Evolutionary conservation across 768 basidiomycete species (phyloP).

Genomic region (Podaxis sp.): DNA sequence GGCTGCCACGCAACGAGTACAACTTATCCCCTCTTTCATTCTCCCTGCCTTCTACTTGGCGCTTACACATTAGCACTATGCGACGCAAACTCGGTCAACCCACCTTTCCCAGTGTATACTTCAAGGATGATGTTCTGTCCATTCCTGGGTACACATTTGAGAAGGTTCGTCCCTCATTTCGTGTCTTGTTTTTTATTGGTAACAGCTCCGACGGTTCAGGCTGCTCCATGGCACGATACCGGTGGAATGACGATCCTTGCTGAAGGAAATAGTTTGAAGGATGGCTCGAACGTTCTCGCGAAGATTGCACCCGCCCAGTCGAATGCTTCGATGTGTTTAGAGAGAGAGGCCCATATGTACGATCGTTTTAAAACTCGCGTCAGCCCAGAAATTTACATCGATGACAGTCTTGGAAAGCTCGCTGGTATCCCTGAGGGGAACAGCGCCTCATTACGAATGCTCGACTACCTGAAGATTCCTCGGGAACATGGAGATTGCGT

Average conservation of each 20-base stretch:
- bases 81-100: constrained; percentile 53
- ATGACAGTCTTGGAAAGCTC: constrained; percentile 46
- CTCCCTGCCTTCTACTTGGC: not conserved
- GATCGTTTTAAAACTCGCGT: constrained; percentile 16
- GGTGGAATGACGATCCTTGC: constrained; percentile 67
- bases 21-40: not conserved
- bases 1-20: not conserved
- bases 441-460: constrained; percentile 49
- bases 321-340: constrained; percentile 67
- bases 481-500: constrained; percentile 61
- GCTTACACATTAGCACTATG: constrained; percentile 27
- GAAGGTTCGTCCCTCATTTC: constrained; percentile 36
- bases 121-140: constrained; percentile 52
- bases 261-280: constrained; percentile 67
- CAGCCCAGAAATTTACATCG: not conserved
- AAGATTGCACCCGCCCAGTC: constrained; percentile 73
- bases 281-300: constrained; percentile 62
- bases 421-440: constrained; percentile 44
- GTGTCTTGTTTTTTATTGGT: not conserved
- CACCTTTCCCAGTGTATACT: constrained; percentile 54
- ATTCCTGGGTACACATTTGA: constrained; percentile 74
- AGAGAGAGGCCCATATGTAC: constrained; percentile 71
- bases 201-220: constrained; percentile 30
- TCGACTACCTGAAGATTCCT: constrained; percentile 68
- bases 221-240: constrained; percentile 64